phyloP scores from a whole-genome alignment of 352 stramenopile species.

The Pythium volutum region DNA sequence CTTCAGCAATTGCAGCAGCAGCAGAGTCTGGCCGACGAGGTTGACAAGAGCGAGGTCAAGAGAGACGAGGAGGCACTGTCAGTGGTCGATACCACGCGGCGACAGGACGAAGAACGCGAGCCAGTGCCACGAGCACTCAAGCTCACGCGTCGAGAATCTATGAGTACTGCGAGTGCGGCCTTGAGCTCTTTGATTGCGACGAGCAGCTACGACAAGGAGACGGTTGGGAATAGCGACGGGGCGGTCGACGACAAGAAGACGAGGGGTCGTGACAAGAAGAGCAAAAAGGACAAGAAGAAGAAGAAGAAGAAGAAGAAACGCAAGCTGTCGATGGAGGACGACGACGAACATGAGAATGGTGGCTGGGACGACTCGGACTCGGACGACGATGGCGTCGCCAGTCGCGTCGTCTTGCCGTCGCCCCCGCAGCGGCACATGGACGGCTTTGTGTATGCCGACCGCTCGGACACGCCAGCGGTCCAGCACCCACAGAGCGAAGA shows the following conservation, averaged over 20 bases:
- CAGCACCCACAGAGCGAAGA: not conserved
- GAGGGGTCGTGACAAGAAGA: constrained; percentile 23
- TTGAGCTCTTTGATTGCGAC: not conserved
- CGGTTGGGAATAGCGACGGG: not conserved
- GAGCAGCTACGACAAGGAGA: not conserved
- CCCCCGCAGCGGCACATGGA: constrained; percentile 27
- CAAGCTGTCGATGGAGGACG: too few relatives aligned
- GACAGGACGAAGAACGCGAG: not conserved
- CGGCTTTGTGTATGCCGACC: constrained; percentile 32
- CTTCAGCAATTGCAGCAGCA: constrained; percentile 24
- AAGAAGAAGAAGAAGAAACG: constrained; percentile 44
- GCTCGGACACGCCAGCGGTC: not conserved
- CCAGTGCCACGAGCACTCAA: not conserved
- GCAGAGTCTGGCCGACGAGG: not conserved
- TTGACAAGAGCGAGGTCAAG: not conserved
- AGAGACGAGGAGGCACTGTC: not conserved
- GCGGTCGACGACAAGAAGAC: constrained; percentile 16
- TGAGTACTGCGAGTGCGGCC: not conserved
- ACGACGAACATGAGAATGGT: constrained; percentile 40
- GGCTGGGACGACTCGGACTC: constrained; percentile 53
- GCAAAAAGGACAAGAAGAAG: constrained; percentile 54
- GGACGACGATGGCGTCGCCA: constrained; percentile 44
- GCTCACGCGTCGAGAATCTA: constrained; percentile 8
- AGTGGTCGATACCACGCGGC: not conserved
- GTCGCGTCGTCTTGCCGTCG: constrained; percentile 26